Conservation (phyloP, 177 flowering plant species). For the Vitis hybrid region DNA sequence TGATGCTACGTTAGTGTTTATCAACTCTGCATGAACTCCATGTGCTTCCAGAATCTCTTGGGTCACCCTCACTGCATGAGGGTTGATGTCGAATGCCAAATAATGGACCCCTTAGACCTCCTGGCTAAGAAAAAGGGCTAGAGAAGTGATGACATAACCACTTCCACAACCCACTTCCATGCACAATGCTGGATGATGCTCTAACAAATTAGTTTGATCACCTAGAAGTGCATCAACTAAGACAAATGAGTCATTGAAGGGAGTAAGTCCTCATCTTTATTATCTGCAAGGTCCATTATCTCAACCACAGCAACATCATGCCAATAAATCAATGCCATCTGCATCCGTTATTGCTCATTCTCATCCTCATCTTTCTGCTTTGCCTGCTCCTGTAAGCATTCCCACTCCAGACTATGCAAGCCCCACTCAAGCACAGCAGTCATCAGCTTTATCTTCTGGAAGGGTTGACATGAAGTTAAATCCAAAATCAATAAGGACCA, state of each 20-base stretch:
- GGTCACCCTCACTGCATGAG: slow-evolving; percentile 66
- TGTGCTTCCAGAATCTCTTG: slow-evolving; percentile 70
- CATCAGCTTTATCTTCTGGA: slow-evolving; percentile 19
- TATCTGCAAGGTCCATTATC: slow-evolving; percentile 88
- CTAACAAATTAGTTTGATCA: slow-evolving; percentile 59
- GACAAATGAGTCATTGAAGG: slow-evolving; percentile 90
- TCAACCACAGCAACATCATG: slow-evolving; percentile 98
- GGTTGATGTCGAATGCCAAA: slow-evolving; percentile 87
- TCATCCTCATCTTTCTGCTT: slow-evolving; percentile 96
- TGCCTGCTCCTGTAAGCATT: slow-evolving; percentile 89
- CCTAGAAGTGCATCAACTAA: slow-evolving; percentile 91
- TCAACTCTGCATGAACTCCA: slow-evolving; percentile 75
- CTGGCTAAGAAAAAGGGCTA: slow-evolving; percentile 69
- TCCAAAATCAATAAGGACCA: no score
- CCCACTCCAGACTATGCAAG: slow-evolving; percentile 75
- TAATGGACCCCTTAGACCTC: slow-evolving; percentile 40
- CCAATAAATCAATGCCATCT: slow-evolving; percentile 99
- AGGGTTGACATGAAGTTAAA: no score
- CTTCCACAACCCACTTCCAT: slow-evolving; percentile 95
- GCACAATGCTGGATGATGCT: slow-evolving; percentile 61
- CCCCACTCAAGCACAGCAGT: slow-evolving; percentile 90
- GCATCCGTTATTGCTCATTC: slow-evolving; percentile 83
- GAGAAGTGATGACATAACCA: slow-evolving; percentile 88
- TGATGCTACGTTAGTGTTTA: slow-evolving; percentile 58
- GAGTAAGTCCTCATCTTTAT: slow-evolving; percentile 91